Evolutionary conservation across 805 yeast species (phyloP), one percentile per base, ranked within the genome.

Genomic region (Cyberlindnera maclurae): DNA sequence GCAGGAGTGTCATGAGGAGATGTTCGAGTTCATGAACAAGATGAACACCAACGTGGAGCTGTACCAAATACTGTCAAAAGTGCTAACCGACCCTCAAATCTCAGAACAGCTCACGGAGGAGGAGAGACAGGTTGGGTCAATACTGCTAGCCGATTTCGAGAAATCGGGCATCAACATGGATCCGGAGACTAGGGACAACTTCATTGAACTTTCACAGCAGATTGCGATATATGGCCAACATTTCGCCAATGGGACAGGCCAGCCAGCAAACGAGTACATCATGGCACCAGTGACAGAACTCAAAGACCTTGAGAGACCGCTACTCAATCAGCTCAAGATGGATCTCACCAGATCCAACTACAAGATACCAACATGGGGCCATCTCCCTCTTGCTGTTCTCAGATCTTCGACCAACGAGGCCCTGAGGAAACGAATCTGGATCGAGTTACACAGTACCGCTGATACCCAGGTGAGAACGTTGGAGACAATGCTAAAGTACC

Each of bases 11-110:
- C 96, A 90, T 55, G 94, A 86, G 50, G 68, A 77, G 46, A 76
- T 90, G 83, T 90, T 82, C 59, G 95, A 88, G 54, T 89, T 81
- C 59, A 93, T 93, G 98, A 93, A 88, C 59, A 73, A 82, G 38
- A 66, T 93, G 33, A 93, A 93, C 59, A 89, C 97, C 2, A 81
- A 86, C 39, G 82, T 78, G 12, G 80, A 73, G 28, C 66, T 93
- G 22, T 86, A 79, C 52, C 59, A 64, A 34, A 75, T 73, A 33
- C 67, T 93, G 30, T 52, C 59, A n/a, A 22, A 17, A 3, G 79
- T 82, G 0, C 59, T 89, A 39, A 58, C 64, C 2, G 63, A 61
- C 32, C 37, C 51, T 9, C 40, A 51, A 3, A 48, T 67, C 3
- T 26, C 48, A 5, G 26, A 33, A 3, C 46, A 62, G 20, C 62